These are phyloP conservation scores for Aspergillus sp. DNA, from an alignment of 2,329 filamentous ascomycete species.

Conservation along the genomic window DNA sequence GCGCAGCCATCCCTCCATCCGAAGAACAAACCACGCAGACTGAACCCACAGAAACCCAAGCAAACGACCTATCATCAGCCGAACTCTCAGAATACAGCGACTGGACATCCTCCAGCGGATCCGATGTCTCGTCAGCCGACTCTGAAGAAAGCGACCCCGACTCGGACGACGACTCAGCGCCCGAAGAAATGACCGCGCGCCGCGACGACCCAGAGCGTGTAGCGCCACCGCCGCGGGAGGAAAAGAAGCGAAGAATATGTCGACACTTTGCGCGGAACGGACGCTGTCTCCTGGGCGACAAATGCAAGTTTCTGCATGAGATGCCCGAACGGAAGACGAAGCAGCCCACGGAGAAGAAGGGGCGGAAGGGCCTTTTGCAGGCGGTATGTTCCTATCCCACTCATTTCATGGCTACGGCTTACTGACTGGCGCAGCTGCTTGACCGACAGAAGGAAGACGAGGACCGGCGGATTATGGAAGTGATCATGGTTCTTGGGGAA, in stretches of 20 bases:
- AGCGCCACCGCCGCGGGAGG: constrained; percentile 28
- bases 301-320: constrained; percentile 37
- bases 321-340: constrained; percentile 19
- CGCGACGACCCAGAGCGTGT: constrained; percentile 32
- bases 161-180: constrained; percentile 22
- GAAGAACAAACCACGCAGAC: neutral
- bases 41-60: too few relatives aligned
- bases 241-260: constrained; percentile 25
- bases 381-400: constrained; percentile 22
- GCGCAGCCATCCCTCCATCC: neutral
- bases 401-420: constrained; percentile 1
- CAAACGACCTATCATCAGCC: constrained; percentile 4
- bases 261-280: constrained; percentile 33
- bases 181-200: constrained; percentile 34
- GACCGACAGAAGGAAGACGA: constrained; percentile 36
- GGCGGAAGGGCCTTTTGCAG: constrained; percentile 35
- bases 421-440: constrained; percentile 24
- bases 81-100: constrained; percentile 19
- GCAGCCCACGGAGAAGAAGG: constrained; percentile 19
- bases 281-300: constrained; percentile 32
- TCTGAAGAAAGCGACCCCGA: constrained; percentile 12
- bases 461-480: constrained; percentile 32
- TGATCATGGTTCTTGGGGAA: constrained; percentile 35
- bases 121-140: constrained; percentile 16
- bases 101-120: constrained; percentile 32